Evolutionary conservation across 1,284 basidiomycete species (phyloP).

Genomic region (Sporisorium iseilematis-ciliati): DNA sequence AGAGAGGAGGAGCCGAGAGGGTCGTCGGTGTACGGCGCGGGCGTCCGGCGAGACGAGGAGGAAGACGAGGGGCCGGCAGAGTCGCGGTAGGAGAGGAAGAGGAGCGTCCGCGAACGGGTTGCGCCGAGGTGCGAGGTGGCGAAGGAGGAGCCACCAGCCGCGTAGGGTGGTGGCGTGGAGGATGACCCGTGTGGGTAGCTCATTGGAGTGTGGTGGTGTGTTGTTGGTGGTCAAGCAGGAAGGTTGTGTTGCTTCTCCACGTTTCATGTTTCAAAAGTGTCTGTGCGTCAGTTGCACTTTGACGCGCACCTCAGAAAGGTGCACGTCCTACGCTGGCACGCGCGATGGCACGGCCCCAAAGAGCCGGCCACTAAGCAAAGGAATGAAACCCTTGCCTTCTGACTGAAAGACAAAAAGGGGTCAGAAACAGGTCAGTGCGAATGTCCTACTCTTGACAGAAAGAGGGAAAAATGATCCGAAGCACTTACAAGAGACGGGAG

Average conservation of each 20-base stretch:
- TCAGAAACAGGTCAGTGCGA: no score
- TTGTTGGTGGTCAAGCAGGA: neutral
- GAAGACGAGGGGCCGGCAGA: slow-evolving; percentile 73
- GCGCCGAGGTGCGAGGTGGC: slow-evolving; percentile 40
- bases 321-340: no score
- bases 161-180: slow-evolving; percentile 34
- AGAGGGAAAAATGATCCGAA: no score
- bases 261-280: neutral
- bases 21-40: slow-evolving; percentile 62
- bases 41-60: no score
- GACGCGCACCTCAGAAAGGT: no score
- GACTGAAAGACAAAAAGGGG: no score
- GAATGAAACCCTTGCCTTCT: no score
- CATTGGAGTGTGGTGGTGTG: no score
- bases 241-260: neutral
- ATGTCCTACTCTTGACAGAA: no score
- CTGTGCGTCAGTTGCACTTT: slow-evolving; percentile 3
- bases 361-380: no score
- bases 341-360: no score
- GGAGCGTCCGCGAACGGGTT: slow-evolving; percentile 88
- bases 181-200: slow-evolving; percentile 31
- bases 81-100: slow-evolving; percentile 95
- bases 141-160: neutral
- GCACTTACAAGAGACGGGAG: no score
- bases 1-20: slow-evolving; percentile 32